Conservation (phyloP, 202 grass and related monocot species). For the Musa balbisiana region DNA sequence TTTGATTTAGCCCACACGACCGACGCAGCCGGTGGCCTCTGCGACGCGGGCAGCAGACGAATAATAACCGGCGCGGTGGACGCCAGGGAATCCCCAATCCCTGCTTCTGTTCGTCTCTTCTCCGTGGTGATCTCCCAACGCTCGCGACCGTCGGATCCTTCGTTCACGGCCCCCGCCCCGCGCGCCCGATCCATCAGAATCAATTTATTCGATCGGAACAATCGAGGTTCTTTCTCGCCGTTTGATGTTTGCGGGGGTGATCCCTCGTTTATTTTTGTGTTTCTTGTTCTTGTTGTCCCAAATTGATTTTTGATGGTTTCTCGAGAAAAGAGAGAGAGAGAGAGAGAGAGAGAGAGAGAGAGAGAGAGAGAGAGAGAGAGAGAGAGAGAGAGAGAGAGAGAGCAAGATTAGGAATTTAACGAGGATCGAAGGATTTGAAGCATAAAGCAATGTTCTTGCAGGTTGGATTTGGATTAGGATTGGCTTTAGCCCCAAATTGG, state of each 20-base stretch:
- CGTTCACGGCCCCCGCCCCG: neutral
- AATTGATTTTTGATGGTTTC: neutral
- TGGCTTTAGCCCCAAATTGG: neutral
- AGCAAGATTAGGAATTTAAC: no score
- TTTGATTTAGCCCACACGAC: neutral
- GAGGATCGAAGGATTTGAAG: neutral
- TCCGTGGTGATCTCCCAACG: neutral
- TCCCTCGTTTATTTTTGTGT: neutral
- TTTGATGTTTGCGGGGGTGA: no score
- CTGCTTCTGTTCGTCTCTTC: neutral
- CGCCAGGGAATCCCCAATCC: neutral
- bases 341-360: no score
- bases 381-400: no score
- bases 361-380: no score
- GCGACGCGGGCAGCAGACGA: neutral
- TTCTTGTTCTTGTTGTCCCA: neutral
- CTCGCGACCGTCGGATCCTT: neutral
- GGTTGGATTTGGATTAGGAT: conserved; percentile 4
- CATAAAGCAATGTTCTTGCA: neutral
- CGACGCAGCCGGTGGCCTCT: neutral
- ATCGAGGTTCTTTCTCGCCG: neutral
- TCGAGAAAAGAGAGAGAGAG: no score
- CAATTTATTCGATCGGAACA: no score
- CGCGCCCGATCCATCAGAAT: neutral
- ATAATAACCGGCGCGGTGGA: neutral